Base-by-base conservation (phyloP, 2,329 filamentous ascomycete species). In the Pleurostoma richardsiae region DNA sequence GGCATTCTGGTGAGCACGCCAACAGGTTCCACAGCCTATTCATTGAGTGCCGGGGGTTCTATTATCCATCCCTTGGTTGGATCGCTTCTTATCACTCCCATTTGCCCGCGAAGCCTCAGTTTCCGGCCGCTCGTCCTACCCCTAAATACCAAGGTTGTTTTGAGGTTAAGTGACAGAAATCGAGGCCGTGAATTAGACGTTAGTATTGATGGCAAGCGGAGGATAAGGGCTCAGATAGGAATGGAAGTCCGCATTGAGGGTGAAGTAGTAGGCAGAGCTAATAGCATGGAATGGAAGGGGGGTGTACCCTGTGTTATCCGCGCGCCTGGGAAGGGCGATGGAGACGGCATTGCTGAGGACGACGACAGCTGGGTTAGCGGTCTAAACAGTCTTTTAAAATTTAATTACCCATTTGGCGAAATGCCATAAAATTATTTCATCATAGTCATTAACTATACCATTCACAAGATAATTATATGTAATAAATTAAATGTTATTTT, bases 331-430 rank as follows among this genome's bases (percentile, higher is more conserved):
- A 74, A 56, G 71, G 77, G 56, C 55, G 64, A 64, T 36, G 57
- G 58, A 4, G 68, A 59, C 6, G 70, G 68, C 3, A 62, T 65
- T 28, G 55, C 71, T 3, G 79, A 84, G 52, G 79, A 85, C 41
- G 90, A 96, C 58, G 92, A 97, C 65, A 90, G 92, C 19, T 99
- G 94, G 94, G 92, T 99, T 3, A 92, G 92, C 1, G 92, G 94
- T 0, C 68, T 99, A 60, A 99, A 96, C 61, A 89, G 90, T 7
- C 64, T 97, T 59, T 70, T 99, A 56, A 99, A 99, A 71, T 99
- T 97, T 64, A 99, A 99, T 65, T 89, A 96, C 69, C 91, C 92
- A 0, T 97, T 97, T 73, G 94, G 94, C 1, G 85, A 86, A 58
- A 74, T 74, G 45, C 56, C 40, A n/a, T 26, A 31, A 11, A 30